Base-by-base conservation (phyloP, 106 monocot species). In the Allium fistulosum region DNA sequence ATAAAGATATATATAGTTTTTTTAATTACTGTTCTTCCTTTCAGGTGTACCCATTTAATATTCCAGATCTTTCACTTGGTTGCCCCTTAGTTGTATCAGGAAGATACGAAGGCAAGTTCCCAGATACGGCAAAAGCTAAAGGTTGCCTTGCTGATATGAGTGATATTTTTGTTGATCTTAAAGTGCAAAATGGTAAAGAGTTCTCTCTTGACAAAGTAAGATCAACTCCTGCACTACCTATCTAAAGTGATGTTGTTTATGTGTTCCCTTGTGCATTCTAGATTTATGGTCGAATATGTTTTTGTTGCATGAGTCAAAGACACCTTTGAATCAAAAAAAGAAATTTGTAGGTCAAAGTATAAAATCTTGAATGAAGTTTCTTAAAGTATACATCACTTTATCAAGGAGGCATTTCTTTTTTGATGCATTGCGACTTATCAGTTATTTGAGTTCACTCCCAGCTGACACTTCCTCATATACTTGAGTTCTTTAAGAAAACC, bases 121-220 rank as follows among this genome's bases (percentile, higher is more conserved):
- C 92, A 60, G 75, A 80, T 52, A 72, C 78, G 72, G 48, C 86
- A 60, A 84, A 76, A 82, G 78, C 75, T 70, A 80, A 79, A 72
- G 96, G 96, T 48, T 59, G 62, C 61, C 56, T 84, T 49, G 79
- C 88, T 74, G 96, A 97, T 75, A 80, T 79, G 73, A 89, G 79
- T 53, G 74, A 78, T 28, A 69, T 79, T 62, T 62, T 64, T 49
- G 65, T 92, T 64, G 85, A 92, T 53, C 61, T 92, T 69, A 84
- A 79, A 73, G 78, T 86, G 61, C 68, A 84, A 60, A 67, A 82
- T 62, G 59, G 61, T 46, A 80, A 80, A 70, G 88, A 86, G 49
- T 80, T 87, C 59, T 80, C 88, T 57, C 73, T 92, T 52, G 84
- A 97, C 55, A 88, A 80, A 75, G 95, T 96, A 84, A 74, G 80